Base-by-base conservation (phyloP, 2,329 filamentous ascomycete genomes). In the Penicillium verrucosum region DNA sequence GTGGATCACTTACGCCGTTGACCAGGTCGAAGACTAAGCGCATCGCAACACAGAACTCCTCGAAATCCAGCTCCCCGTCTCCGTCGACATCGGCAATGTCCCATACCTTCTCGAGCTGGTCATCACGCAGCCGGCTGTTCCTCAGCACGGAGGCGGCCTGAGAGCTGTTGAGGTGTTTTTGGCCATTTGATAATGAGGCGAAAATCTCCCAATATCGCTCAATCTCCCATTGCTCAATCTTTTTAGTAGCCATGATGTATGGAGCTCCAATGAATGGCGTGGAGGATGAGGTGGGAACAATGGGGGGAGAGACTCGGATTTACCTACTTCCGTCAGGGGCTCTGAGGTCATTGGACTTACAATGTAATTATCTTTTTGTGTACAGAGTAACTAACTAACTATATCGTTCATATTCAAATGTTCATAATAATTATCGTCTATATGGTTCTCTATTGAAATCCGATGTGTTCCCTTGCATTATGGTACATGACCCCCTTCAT, bases 41-140 rank as follows among this genome's bases (percentile, higher is more conserved):
- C 94, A 99, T 99, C 38, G 92, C 94, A 57, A 99, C 94, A 75
- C 94, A 99, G 75, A 99, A 99, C 81, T 99, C 94, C 78, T 99
- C 94, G 79, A 99, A 99, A 77, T 99, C 94, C 53, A 99, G 82
- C 76, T 95, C 95, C 61, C 94, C 94, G 79, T 99, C 94, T 67
- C 92, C 92, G 77, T 99, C 94, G 60, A 99, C 91, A 73, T 99
- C 94, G 57, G 94, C 91, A 61, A 99, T 82, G 71, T 99, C 94
- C 94, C 94, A 99, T 61, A 99, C 90, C 67, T 87, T 85, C 78
- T 97, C 94, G n/a, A 99, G 87, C 78, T 99, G 93, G 70, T 88
- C 85, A 73, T 90, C 87, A 61, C 84, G 81, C 60, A 90, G 78
- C 66, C 86, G 85, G 62, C 84, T 87, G 79, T 90, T 90, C 75